phyloP scores from a whole-genome alignment of 306 rosid species.

The Quercus rubra region DNA sequence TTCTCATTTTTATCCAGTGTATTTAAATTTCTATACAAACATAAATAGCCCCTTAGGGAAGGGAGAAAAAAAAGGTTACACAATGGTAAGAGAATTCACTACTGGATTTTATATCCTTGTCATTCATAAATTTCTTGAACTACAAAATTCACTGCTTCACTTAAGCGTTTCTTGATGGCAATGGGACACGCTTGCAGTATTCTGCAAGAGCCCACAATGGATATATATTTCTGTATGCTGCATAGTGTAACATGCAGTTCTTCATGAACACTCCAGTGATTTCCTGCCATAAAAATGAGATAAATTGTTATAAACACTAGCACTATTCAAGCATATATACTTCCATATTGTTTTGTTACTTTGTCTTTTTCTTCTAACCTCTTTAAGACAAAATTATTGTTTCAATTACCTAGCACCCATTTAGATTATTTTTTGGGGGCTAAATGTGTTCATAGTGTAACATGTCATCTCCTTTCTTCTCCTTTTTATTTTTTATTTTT shows the following conservation, averaged over 20 bases:
- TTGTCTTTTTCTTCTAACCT: not conserved
- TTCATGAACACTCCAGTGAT: slow-evolving; percentile 58
- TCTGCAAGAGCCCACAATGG: slow-evolving; percentile 79
- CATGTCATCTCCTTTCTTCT: too few species aligned
- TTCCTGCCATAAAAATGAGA: slow-evolving; percentile 24
- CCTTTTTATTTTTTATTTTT: too few species aligned
- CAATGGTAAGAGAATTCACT: too few species aligned
- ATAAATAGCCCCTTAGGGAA: too few species aligned
- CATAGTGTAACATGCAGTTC: slow-evolving; percentile 66
- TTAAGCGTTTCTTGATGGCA: slow-evolving; percentile 31
- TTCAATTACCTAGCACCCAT: too few species aligned
- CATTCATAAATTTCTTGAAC: too few species aligned
- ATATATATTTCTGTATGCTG: slow-evolving; percentile 66
- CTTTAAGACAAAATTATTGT: not conserved
- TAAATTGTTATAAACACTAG: not conserved
- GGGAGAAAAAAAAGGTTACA: too few species aligned
- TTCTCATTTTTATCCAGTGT: too few species aligned
- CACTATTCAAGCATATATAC: not conserved
- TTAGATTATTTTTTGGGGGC: too few species aligned
- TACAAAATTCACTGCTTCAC: too few species aligned
- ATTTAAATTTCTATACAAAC: too few species aligned
- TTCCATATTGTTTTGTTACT: slow-evolving; percentile 7
- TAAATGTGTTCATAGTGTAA: too few species aligned
- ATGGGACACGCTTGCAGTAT: slow-evolving; percentile 52
- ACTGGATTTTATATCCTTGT: not conserved